Evolutionary conservation across 257 asterid species (phyloP).

Genomic region (Catharanthus roseus): DNA sequence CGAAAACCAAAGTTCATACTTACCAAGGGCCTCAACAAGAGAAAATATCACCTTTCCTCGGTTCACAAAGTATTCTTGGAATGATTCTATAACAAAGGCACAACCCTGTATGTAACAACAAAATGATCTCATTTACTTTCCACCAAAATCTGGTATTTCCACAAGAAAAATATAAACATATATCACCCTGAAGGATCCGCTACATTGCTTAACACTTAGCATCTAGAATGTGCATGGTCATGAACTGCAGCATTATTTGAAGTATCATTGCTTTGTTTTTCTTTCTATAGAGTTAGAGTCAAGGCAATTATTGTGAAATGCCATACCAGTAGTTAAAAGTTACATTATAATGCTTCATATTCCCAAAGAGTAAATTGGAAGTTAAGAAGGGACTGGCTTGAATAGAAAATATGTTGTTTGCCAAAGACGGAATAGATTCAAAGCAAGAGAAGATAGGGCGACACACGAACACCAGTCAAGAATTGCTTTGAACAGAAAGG

Average conservation of each 20-base stretch:
- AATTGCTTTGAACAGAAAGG: background rate
- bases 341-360: background rate
- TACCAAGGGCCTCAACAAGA: constrained; percentile 90
- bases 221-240: background rate
- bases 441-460: background rate
- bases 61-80: constrained; percentile 47
- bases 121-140: constrained; percentile 12
- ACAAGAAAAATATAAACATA: background rate
- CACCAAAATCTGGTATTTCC: background rate
- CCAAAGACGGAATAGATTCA: background rate
- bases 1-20: background rate
- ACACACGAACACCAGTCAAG: background rate
- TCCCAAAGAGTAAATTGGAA: background rate
- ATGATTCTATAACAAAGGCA: constrained; percentile 50
- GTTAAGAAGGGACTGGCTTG: background rate
- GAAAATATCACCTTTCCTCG: constrained; percentile 57
- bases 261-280: background rate
- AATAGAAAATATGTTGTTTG: background rate
- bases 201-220: background rate
- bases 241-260: background rate
- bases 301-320: background rate
- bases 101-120: constrained; percentile 56
- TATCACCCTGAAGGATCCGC: background rate
- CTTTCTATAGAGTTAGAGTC: background rate
- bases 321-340: background rate